Evolutionary conservation across 768 basidiomycete species (phyloP), one percentile per base, ranked within the genome.

Genomic region (Boletus reticulatus): DNA sequence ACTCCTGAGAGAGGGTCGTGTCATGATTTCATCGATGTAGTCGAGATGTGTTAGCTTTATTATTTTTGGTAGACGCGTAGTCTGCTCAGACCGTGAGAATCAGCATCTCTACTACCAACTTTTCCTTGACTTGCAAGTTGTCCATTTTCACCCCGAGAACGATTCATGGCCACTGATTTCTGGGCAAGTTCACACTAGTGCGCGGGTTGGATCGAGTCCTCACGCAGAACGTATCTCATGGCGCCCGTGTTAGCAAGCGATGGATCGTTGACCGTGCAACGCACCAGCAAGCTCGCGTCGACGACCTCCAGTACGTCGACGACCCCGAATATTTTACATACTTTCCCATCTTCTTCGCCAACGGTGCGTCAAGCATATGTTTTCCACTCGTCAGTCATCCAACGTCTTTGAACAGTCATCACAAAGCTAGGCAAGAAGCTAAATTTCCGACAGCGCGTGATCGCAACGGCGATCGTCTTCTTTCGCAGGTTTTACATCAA

Each of bases 401-500:
- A 29, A 37, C 6, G 13, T 13, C 29, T 46, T 20, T 17, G 13
- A 14, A 20, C 62, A 94, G 93, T 87, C 16, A 91, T 98, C 49
- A 84, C 88, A 17, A 92, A 89, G 69, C 80, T 98, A 1, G 92
- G 92, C 22, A 92, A 89, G 74, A 88, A 88, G 58, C 78, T 95
- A 39, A 75, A 77, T 41, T 78, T 98, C 12, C 84, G 94, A 29
- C 97, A 98, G 71, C 83, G 94, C 42, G 92, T 91, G 4, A 90
- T 94, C 53, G 93, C 96, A 4, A 98, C 94, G 1, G 94, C 96
- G 22, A 93, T 88, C 46, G 88, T 98, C 39, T 98, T 93, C 74
- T 97, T 98, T 72, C 85, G 91, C 37, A 79, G 97, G n/a, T 98
- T 98, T 74, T 99, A 98, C 71, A 76, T 96, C 64, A 96, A 96